Percentiles rank a stretch among this genome's conserved stretches.
Conservation (phyloP, 2,329 filamentous ascomycete genomes). For the Ascochyta clinopodiicola region DNA sequence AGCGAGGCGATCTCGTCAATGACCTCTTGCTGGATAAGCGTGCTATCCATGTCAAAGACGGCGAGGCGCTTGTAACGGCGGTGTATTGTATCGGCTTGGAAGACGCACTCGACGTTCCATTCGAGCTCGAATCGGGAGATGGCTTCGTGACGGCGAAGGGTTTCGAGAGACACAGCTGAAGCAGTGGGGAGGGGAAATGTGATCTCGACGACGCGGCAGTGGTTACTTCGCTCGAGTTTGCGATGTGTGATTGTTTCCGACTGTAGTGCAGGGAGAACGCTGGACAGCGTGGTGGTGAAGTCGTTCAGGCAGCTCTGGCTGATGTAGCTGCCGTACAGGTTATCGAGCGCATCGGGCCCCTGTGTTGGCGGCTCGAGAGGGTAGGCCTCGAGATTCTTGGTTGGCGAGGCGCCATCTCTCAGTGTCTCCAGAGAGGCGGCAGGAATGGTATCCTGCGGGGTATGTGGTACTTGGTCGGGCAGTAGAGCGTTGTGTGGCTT, state of each 20-base stretch:
- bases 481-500: constrained; percentile 52
- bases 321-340: constrained; percentile 62
- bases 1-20: constrained; percentile 93
- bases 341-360: constrained; percentile 61
- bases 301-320: constrained; percentile 63
- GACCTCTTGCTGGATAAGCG: constrained; percentile 94
- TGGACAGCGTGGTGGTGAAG: constrained; percentile 60
- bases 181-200: constrained; percentile 65
- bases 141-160: constrained; percentile 79
- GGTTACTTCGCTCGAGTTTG: constrained; percentile 64
- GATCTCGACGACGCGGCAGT: constrained; percentile 71
- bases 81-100: constrained; percentile 77
- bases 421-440: constrained; percentile 40
- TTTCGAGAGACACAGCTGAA: constrained; percentile 61
- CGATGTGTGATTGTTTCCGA: constrained; percentile 57
- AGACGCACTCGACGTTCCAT: constrained; percentile 85
- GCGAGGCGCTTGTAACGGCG: constrained; percentile 83
- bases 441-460: constrained; percentile 39
- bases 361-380: constrained; percentile 62
- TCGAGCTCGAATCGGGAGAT: constrained; percentile 83
- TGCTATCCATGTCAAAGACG: constrained; percentile 99
- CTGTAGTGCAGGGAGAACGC: constrained; percentile 57
- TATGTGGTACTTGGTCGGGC: constrained; percentile 54
- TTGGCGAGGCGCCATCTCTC: constrained; percentile 58
- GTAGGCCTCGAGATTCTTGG: constrained; percentile 59